Evolutionary conservation across 2,329 filamentous ascomycete species (phyloP).

Genomic region (Cryphonectria radicalis): DNA sequence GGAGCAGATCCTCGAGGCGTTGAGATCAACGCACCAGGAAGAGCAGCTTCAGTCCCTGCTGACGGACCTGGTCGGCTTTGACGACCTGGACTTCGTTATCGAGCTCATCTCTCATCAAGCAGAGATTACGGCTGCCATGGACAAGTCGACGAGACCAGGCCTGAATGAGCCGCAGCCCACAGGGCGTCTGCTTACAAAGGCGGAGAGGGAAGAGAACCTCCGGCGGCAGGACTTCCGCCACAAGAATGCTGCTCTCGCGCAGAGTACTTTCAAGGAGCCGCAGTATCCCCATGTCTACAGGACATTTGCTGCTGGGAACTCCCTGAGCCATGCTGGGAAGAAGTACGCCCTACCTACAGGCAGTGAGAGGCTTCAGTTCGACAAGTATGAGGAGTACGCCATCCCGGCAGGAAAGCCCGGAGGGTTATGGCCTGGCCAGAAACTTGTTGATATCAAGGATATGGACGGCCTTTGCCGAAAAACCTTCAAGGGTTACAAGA

Average conservation of each 20-base stretch:
- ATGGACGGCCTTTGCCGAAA: constrained; percentile 86
- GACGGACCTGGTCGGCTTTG: constrained; percentile 89
- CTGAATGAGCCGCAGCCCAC: constrained; percentile 32
- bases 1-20: constrained; percentile 74
- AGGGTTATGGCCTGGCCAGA: constrained; percentile 71
- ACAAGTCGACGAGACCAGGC: constrained; percentile 39
- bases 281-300: constrained; percentile 95
- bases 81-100: constrained; percentile 90
- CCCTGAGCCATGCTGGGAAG: constrained; percentile 75
- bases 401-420: constrained; percentile 85
- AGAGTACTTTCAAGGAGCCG: constrained; percentile 72
- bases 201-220: constrained; percentile 79
- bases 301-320: constrained; percentile 81
- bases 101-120: constrained; percentile 81
- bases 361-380: constrained; percentile 68
- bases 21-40: constrained; percentile 70
- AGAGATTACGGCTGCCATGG: constrained; percentile 60
- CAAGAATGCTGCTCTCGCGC: constrained; percentile 74
- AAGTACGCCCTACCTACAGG: constrained; percentile 83
- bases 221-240: constrained; percentile 79
- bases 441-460: constrained; percentile 76
- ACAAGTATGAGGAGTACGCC: constrained; percentile 86
- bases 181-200: constrained; percentile 68
- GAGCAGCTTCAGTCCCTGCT: constrained; percentile 91
- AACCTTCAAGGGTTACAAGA: constrained; percentile 95